Evolutionary conservation across 2,329 filamentous ascomycete species (phyloP).

Genomic region (Venturia oleaginea): DNA sequence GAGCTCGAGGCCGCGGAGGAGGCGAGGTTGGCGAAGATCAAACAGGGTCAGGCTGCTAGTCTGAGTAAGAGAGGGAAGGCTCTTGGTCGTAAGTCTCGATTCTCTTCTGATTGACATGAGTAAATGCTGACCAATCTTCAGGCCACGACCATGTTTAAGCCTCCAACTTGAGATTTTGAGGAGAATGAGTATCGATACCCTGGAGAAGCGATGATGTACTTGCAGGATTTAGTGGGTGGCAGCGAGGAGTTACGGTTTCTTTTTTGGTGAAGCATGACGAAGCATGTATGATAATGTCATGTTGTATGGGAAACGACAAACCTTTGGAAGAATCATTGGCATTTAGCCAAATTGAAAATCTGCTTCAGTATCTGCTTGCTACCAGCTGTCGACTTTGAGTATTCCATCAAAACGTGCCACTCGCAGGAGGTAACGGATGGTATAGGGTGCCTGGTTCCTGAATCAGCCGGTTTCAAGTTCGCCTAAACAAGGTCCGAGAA

Average conservation of each 20-base stretch:
- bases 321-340: too few species aligned
- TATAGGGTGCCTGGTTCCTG: too few species aligned
- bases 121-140: neutral
- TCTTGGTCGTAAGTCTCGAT: slow-evolving; percentile 48
- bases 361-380: too few species aligned
- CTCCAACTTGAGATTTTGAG: neutral
- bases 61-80: slow-evolving; percentile 60
- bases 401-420: too few species aligned
- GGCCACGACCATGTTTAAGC: neutral
- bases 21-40: slow-evolving; percentile 56
- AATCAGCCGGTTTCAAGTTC: too few species aligned
- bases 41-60: slow-evolving; percentile 55
- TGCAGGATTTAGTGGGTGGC: neutral
- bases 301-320: neutral
- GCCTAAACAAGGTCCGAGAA: too few species aligned
- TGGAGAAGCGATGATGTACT: neutral
- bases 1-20: slow-evolving; percentile 59
- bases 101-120: neutral
- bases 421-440: too few species aligned
- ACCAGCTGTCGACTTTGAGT: too few species aligned
- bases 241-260: neutral
- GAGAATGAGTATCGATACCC: neutral
- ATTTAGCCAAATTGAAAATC: too few species aligned
- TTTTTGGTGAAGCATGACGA: neutral
- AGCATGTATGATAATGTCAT: neutral